These are phyloP conservation scores for Myxozyma melibiosi DNA, from an alignment of 805 yeast genomes.

Conservation along the genomic window DNA sequence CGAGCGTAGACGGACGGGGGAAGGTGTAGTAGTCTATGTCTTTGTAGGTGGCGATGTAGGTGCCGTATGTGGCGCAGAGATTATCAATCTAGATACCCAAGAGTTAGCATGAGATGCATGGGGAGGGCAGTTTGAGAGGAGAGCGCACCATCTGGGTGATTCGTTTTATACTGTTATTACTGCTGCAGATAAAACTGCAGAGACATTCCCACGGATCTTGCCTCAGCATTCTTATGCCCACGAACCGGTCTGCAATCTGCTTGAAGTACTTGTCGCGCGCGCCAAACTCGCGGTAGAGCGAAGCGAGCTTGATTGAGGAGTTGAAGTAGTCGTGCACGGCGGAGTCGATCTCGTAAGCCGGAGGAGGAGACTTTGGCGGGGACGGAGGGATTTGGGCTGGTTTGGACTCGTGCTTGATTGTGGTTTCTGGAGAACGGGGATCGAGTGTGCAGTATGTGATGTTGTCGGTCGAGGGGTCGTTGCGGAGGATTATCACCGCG, in stretches of 20 bases:
- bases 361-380: slow-evolving; percentile 54
- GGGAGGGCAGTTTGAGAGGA: too few species aligned
- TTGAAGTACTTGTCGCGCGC: slow-evolving; percentile 54
- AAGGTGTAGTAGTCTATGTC: slow-evolving; percentile 67
- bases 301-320: slow-evolving; percentile 55
- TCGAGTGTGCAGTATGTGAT: slow-evolving; percentile 55
- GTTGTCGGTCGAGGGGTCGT: slow-evolving; percentile 49
- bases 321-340: slow-evolving; percentile 72
- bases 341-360: slow-evolving; percentile 44
- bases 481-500: slow-evolving; percentile 65
- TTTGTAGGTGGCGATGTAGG: slow-evolving; percentile 54
- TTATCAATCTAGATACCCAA: slow-evolving; percentile 50
- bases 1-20: slow-evolving; percentile 57
- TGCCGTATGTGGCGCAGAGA: slow-evolving; percentile 72
- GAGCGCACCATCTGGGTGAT: slow-evolving; percentile 80
- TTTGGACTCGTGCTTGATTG: slow-evolving; percentile 55
- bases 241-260: slow-evolving; percentile 43
- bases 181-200: slow-evolving; percentile 87
- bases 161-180: slow-evolving; percentile 93
- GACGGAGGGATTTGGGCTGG: slow-evolving; percentile 61
- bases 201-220: slow-evolving; percentile 98
- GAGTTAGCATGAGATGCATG: not conserved
- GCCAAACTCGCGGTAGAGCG: slow-evolving; percentile 66
- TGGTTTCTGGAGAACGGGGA: not conserved
- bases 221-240: slow-evolving; percentile 79